phyloP scores from a whole-genome alignment of 1,284 basidiomycete genomes.

The Trichosporon inkin region DNA sequence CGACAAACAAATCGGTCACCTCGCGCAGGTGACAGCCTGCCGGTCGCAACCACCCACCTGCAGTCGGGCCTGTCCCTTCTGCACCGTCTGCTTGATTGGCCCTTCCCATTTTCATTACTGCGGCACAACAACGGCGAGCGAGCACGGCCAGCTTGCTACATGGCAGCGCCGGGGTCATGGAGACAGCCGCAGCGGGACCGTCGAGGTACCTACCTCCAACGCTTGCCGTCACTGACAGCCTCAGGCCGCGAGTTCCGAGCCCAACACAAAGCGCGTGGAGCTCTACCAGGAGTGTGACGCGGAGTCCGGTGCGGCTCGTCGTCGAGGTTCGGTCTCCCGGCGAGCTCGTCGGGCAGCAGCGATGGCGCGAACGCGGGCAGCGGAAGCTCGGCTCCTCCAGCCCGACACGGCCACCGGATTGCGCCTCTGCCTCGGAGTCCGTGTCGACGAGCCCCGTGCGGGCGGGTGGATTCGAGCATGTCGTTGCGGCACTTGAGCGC shows the following conservation, averaged over 20 bases:
- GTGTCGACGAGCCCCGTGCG: neutral
- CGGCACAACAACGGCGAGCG: neutral
- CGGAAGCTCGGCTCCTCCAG: neutral
- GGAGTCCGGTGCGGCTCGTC: neutral
- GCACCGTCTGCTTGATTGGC: neutral
- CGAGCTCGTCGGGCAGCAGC: neutral
- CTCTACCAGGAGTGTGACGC: neutral
- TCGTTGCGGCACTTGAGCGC: neutral
- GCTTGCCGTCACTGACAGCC: neutral
- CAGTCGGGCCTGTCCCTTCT: neutral
- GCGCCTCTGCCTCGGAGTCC: neutral
- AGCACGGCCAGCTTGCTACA: neutral
- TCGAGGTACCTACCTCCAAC: neutral
- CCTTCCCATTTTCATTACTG: neutral
- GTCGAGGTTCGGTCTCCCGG: neutral
- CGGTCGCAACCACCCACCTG: neutral
- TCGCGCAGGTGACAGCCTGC: neutral
- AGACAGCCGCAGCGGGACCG: neutral
- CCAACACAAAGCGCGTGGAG: neutral
- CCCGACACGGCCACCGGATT: neutral
- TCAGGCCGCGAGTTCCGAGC: neutral
- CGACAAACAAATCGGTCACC: constrained; percentile 4
- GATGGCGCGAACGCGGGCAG: no score
- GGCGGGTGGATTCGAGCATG: neutral
- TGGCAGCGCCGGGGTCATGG: neutral